Base-by-base conservation (phyloP, 495 filamentous ascomycete species). In the Chlorociboria aeruginascens region DNA sequence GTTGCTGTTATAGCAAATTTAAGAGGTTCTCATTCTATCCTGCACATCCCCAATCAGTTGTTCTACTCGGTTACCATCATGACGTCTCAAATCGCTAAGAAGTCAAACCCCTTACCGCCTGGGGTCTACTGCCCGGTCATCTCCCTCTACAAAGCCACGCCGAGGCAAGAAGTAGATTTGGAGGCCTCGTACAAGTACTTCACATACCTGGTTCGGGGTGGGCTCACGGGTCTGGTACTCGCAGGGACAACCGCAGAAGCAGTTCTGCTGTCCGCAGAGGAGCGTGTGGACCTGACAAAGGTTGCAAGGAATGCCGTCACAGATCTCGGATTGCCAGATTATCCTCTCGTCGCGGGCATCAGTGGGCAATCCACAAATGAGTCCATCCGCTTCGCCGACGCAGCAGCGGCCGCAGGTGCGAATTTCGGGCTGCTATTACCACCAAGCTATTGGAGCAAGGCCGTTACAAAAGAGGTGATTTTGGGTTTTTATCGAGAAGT, bases 351-450 rank as follows among this genome's bases (percentile, higher is more conserved):
- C 4, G 35, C 61, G 16, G 65, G 63, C 35, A 53, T 45, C 30
- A 32, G 49, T 17, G 62, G 50, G 7, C 49, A 52, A 6, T 57
- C 49, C 12, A 64, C 60, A 10, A 39, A 50, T 9, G 48, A 61
- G 12, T 50, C 59, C 11, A 58, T 66, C 32, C 45, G 49, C 12
- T 49, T 58, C 29, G 51, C 52, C n/a, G 40, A 45, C 11, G 52
- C 30, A 49, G 41, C 64, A 51, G 43, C 68, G 48, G 38, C 66
- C 49, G 55, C 57, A 8, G 60, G 61, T 16, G 56, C 53, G 13
- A 10, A 65, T 63, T 56, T 66, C 59, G 43, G 63, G 52, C 41
- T 70, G 55, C 45, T 70, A 55, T 32, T 70, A 47, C 11, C 62
- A 7, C 58, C 57, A 6, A 50, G 43, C 32, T 58, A 53, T 43